Conservation (phyloP, 371 early-diverging fungal species). For the Apophysomyces ossiformis region DNA sequence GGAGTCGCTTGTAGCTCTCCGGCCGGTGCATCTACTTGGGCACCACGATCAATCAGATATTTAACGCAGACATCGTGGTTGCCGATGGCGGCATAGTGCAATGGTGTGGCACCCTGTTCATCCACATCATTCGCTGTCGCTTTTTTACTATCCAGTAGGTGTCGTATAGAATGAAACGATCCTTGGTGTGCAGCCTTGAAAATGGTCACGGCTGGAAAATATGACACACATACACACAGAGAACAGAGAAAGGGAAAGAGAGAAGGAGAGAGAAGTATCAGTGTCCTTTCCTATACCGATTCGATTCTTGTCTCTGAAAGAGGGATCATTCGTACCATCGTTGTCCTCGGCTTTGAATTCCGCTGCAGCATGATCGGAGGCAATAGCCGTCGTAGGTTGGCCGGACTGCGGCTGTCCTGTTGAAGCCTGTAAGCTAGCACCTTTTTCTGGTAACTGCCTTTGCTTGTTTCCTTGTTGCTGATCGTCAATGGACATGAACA, state of each 20-base stretch:
- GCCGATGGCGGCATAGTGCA: conserved; percentile 86
- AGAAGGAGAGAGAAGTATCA: not conserved
- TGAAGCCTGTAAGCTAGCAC: conserved; percentile 6
- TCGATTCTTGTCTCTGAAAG: not conserved
- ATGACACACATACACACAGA: not conserved
- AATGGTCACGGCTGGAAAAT: conserved; percentile 37
- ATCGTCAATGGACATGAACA: conserved; percentile 17
- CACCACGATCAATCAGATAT: conserved; percentile 82
- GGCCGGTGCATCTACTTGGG: conserved; percentile 75
- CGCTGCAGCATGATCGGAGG: conserved; percentile 42
- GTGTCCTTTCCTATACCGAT: not conserved
- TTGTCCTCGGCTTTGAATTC: conserved; percentile 56
- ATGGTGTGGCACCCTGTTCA: conserved; percentile 67
- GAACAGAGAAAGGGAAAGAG: not conserved
- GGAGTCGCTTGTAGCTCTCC: conserved; percentile 86
- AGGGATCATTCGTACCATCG: conserved; percentile 31
- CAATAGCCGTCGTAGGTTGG: conserved; percentile 10
- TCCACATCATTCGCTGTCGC: conserved; percentile 61
- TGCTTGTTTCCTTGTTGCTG: conserved; percentile 21
- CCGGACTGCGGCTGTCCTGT: conserved; percentile 8
- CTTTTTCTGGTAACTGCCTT: conserved; percentile 19
- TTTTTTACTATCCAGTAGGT: conserved; percentile 56
- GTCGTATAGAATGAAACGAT: conserved; percentile 55
- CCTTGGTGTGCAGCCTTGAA: conserved; percentile 75
- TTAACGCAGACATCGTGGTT: conserved; percentile 76